A percentile compares a stretch with the other conserved stretches of the same genome.
Evolutionary conservation across 208 protist genomes (phyloP).

Genomic region (Spongospora subterranea): DNA sequence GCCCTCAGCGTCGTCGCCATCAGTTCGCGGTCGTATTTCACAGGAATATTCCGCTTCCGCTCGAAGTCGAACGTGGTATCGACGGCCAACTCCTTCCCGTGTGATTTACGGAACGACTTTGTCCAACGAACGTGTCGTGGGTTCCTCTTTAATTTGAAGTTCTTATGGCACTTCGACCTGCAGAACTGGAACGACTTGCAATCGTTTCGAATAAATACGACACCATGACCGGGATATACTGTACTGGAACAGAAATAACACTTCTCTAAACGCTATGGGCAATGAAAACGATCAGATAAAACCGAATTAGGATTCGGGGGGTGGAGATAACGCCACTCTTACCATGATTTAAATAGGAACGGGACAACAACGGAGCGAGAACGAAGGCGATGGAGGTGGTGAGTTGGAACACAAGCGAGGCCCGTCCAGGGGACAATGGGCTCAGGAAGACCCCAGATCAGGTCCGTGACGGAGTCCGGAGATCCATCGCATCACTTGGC

Average conservation of each 20-base stretch:
- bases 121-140: slow-evolving; percentile 98
- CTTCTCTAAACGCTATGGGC: slow-evolving; percentile 88
- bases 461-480: too few species aligned
- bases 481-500: too few species aligned
- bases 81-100: slow-evolving; percentile 96
- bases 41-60: slow-evolving; percentile 92
- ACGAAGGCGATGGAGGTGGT: too few species aligned
- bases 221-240: slow-evolving; percentile 98
- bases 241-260: slow-evolving; percentile 95
- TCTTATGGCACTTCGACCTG: slow-evolving; percentile 96
- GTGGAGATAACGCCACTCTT: too few species aligned
- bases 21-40: slow-evolving; percentile 98
- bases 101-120: slow-evolving; percentile 95
- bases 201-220: slow-evolving; percentile 99
- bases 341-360: too few species aligned
- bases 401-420: too few species aligned
- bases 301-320: too few species aligned
- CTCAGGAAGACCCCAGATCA: too few species aligned
- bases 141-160: slow-evolving; percentile 99
- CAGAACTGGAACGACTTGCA: slow-evolving; percentile 95
- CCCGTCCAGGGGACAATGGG: too few species aligned
- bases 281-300: too few species aligned
- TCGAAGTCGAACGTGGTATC: slow-evolving; percentile 99
- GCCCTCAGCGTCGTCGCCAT: slow-evolving; percentile 86
- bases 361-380: too few species aligned